phyloP scores from a whole-genome alignment of 371 early-diverging fungal genomes.

The Rhizopus arrhizus region DNA sequence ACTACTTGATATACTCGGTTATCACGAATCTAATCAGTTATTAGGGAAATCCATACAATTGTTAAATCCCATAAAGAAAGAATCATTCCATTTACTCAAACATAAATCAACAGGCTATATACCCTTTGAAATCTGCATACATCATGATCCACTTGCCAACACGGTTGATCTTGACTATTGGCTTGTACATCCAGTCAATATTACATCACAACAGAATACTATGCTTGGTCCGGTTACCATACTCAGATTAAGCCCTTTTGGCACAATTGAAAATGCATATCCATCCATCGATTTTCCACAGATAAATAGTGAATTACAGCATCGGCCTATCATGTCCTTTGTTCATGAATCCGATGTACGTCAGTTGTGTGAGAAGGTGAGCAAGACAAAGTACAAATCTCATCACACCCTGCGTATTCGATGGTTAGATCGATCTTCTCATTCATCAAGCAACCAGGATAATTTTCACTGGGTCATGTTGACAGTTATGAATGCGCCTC shows the following conservation, averaged over 20 bases:
- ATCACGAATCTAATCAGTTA: constrained; percentile 23
- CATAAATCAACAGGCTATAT: constrained; percentile 25
- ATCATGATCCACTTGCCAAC: constrained; percentile 34
- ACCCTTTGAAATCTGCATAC: constrained; percentile 37
- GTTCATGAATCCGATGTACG: constrained; percentile 40
- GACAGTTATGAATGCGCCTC: constrained; percentile 28
- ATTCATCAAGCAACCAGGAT: not conserved
- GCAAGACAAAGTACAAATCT: constrained; percentile 10
- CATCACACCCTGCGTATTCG: constrained; percentile 33
- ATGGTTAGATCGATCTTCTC: constrained; percentile 25
- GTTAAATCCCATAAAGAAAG: constrained; percentile 9
- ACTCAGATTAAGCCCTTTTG: constrained; percentile 34
- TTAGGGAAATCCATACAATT: constrained; percentile 28
- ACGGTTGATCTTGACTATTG: constrained; percentile 37
- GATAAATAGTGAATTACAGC: constrained; percentile 18
- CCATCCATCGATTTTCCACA: constrained; percentile 28
- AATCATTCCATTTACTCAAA: constrained; percentile 4
- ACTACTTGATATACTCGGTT: constrained; percentile 37
- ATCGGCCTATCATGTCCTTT: constrained; percentile 48
- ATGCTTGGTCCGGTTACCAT: constrained; percentile 15
- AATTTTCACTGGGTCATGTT: constrained; percentile 26
- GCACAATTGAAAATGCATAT: constrained; percentile 39
- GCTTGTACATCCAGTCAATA: constrained; percentile 30
- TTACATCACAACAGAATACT: not conserved
- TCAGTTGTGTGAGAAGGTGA: constrained; percentile 30